phyloP scores from a whole-genome alignment of 1,284 basidiomycete genomes.

The Violaceomyces palustris region DNA sequence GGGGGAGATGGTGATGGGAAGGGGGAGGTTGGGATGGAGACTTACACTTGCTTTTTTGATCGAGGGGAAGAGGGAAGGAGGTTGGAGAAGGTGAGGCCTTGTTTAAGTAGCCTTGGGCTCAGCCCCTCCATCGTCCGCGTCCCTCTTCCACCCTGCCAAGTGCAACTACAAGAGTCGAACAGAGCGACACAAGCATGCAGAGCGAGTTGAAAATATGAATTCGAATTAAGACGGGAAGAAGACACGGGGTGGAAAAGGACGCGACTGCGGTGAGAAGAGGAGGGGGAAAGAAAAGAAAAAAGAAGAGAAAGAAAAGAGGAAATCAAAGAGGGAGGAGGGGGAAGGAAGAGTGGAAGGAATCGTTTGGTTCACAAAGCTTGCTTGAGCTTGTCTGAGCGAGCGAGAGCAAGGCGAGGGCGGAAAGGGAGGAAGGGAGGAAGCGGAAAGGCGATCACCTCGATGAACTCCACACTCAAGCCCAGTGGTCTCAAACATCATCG shows the following conservation, averaged over 20 bases:
- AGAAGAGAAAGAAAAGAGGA: background rate
- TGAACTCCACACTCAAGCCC: background rate
- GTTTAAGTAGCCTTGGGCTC: background rate
- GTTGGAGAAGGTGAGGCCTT: background rate
- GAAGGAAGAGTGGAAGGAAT: too few species aligned
- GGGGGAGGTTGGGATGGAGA: constrained; percentile 5
- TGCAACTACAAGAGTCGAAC: background rate
- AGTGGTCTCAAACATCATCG: background rate
- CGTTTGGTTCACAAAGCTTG: background rate
- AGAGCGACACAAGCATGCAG: background rate
- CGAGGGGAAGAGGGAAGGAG: constrained; percentile 16
- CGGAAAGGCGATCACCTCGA: background rate
- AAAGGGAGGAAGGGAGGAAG: too few species aligned
- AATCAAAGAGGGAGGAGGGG: too few species aligned
- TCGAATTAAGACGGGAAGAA: constrained; percentile 2
- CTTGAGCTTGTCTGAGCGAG: constrained; percentile 1
- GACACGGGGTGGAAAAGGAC: too few species aligned
- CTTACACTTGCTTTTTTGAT: constrained; percentile 49
- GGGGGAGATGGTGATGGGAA: background rate
- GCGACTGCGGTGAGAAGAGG: background rate
- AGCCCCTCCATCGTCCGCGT: background rate
- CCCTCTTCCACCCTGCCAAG: background rate
- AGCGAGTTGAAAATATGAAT: constrained; percentile 7
- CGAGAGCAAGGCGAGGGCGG: too few species aligned
- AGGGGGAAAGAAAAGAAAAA: constrained; percentile 7